These are phyloP conservation scores for Leccinum truebloodii DNA, from an alignment of 768 basidiomycete species.

Conservation along the genomic window DNA sequence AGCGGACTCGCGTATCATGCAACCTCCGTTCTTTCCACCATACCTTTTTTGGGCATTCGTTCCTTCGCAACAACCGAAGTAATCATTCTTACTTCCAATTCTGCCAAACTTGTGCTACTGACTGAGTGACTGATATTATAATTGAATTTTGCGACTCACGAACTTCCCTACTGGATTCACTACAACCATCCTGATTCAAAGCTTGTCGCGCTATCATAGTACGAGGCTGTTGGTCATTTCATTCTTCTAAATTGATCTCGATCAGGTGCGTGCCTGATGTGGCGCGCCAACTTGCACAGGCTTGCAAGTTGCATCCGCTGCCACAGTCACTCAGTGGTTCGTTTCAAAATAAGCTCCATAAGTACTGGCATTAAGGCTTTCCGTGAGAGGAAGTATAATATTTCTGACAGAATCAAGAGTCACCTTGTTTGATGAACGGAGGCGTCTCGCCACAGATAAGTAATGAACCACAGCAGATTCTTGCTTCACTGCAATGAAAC, in stretches of 20 bases:
- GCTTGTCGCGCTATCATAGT: neutral
- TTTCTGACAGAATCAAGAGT: constrained; percentile 9
- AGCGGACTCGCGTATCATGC: neutral
- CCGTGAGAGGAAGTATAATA: neutral
- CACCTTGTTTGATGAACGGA: constrained; percentile 13
- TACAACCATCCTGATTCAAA: constrained; percentile 1
- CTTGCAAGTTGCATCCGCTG: neutral
- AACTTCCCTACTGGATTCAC: neutral
- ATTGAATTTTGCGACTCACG: neutral
- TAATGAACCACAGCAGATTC: neutral
- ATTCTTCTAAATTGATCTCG: constrained; percentile 5
- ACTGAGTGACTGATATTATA: neutral
- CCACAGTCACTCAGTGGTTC: constrained; percentile 10
- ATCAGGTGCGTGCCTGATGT: constrained; percentile 15
- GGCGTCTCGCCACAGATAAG: constrained; percentile 17
- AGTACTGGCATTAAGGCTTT: neutral
- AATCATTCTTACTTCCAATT: neutral
- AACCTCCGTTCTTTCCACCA: neutral
- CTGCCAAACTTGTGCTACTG: neutral
- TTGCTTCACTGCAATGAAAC: constrained; percentile 6
- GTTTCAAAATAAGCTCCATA: constrained; percentile 13
- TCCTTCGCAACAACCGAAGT: neutral
- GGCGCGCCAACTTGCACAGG: constrained; percentile 1
- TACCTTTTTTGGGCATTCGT: constrained; percentile 7
- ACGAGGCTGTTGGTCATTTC: neutral